Evolutionary conservation across 768 basidiomycete genomes (phyloP), one percentile per base, ranked within the genome.

Genomic region (Favolaschia claudopus): DNA sequence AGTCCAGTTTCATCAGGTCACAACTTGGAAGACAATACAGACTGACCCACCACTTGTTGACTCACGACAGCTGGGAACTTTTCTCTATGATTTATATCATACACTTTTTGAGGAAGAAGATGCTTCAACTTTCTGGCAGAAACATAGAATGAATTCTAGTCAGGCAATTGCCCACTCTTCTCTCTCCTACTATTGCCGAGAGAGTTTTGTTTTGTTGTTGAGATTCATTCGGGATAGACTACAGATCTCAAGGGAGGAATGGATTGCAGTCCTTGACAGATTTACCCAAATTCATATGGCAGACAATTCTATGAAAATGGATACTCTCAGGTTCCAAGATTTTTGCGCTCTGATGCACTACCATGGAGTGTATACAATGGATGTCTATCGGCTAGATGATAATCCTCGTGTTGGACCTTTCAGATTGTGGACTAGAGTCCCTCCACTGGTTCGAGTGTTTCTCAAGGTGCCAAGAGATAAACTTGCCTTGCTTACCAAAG

Each of bases 31-130:
- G 39, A 19, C 46, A 43, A 19, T 32, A 17, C 13, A 31, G 10
- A 31, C n/a, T 19, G 27, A 40, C 33, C 24, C 62, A 14, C 60
- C 55, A 10, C 28, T 56, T 7, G 71, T 68, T 27, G 67, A 72
- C 25, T 43, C 66, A 1, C 25, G 49, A 9, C 72, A 76, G 39
- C 64, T 82, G 10, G 76, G 70, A 7, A 70, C 66, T 3, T 66
- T 79, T 17, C 68, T 82, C 6, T 78, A 72, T 64, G 71, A 73
- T 31, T 62, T 81, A 7, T 82, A 81, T 58, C 69, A 71, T 22
- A 33, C 64, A 19, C 55, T 82, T 46, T 82, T 79, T 56, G 67
- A 67, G 31, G 60, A 73, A 22, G 77, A 82, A 52, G 68, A 75
- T 48, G 8, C 68, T 12, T 32, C 32, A 31, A 64, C 59, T 29